phyloP scores from a whole-genome alignment of 345 rosid species.

The Salix caprea region DNA sequence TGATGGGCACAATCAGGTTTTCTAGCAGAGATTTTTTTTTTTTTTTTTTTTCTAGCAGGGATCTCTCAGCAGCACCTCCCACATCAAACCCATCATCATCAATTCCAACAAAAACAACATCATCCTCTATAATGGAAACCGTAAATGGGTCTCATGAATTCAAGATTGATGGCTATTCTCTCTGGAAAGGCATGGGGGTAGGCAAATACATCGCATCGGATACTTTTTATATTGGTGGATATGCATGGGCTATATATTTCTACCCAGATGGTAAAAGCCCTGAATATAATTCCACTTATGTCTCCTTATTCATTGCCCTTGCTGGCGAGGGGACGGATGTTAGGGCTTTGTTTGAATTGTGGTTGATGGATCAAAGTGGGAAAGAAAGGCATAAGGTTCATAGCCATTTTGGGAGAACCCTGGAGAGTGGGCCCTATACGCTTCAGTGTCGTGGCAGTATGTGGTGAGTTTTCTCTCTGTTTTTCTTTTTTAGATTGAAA shows the following conservation, averaged over 20 bases:
- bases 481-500: not conserved
- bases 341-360: conserved; percentile 66
- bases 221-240: conserved; percentile 62
- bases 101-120: conserved; percentile 33
- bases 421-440: conserved; percentile 64
- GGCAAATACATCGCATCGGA: conserved; percentile 62
- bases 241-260: conserved; percentile 66
- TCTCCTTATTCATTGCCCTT: conserved; percentile 62
- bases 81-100: conserved; percentile 20
- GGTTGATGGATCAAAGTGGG: conserved; percentile 72
- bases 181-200: conserved; percentile 63
- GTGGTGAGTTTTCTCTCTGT: conserved; percentile 46
- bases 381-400: conserved; percentile 67
- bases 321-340: conserved; percentile 70
- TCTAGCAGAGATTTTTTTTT: too few relatives aligned
- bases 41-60: conserved; percentile 28
- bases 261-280: conserved; percentile 79
- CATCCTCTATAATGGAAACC: conserved; percentile 42
- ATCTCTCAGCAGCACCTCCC: conserved; percentile 33
- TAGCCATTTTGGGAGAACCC: conserved; percentile 71
- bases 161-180: conserved; percentile 56
- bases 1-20: conserved; percentile 61
- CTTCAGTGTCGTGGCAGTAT: conserved; percentile 71
- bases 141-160: conserved; percentile 70
- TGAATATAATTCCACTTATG: conserved; percentile 57